Evolutionary conservation across 352 stramenopile species (phyloP), one percentile per base, ranked within the genome.

Genomic region (Discostella stelligera): DNA sequence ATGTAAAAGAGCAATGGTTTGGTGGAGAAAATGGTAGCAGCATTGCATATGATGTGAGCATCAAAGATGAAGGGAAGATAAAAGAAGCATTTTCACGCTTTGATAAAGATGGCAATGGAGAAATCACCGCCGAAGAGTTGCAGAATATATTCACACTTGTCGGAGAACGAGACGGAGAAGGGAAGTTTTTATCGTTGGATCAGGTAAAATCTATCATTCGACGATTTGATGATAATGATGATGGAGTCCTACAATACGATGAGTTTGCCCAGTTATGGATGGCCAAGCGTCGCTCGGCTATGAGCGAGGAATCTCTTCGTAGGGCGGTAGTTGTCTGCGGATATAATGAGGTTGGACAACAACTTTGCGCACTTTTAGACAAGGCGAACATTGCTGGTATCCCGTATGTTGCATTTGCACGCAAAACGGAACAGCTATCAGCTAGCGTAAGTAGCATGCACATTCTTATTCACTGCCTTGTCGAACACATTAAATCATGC

Each of bases 1-100:
- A 74, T 16, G 46, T 54, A 6, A 71, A 59, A 32, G 58, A 73
- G 20, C 62, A 60, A 56, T 77, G 74, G 74, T 70, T 77, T 49
- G 62, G 63, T 10, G 50, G 49, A 63, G 60, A 82, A 61, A 69
- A 86, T 49, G 74, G 64, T 13, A 39, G 61, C 3, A 62, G 67
- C 16, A 53, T 84, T n/a, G 66, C 54, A 37, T 93, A 91, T 71
- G 74, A 91, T 53, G 64, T 88, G 32, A 84, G 88, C 66, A 77
- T 89, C 67, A 75, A 50, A 23, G 80, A 90, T 70, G 46, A 85
- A 21, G 66, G 70, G 8, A 77, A 63, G 25, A 84, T 88, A 64
- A 61, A 77, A 25, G 78, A 88, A 65, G 68, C 79, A 64, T 89
- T 89, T 61, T 54, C 25, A 55, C 55, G 73, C 52, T 87, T 90